Evolutionary conservation across 495 filamentous ascomycete genomes (phyloP).

Genomic region (Xylaria sp.): DNA sequence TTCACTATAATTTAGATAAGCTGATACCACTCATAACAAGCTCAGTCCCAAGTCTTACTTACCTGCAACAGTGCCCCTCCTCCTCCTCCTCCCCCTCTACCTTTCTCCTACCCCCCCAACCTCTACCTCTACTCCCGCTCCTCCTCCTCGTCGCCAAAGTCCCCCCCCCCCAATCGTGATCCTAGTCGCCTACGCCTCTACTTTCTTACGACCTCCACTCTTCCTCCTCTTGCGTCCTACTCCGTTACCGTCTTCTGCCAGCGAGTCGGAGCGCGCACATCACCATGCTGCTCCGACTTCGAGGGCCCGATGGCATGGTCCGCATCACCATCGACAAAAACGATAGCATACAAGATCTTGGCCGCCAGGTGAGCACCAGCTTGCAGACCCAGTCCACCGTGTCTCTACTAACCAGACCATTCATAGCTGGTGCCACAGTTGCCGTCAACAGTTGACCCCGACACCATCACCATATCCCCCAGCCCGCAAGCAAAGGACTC

Average conservation of each 20-base stretch:
- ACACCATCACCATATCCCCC: conserved; percentile 81
- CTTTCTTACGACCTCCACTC: not conserved
- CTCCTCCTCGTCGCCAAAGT: not conserved
- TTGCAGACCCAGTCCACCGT: not conserved
- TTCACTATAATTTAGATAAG: not conserved
- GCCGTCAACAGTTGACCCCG: conserved; percentile 68
- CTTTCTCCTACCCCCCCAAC: not conserved
- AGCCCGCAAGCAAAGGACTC: conserved; percentile 76
- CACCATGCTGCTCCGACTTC: conserved; percentile 72
- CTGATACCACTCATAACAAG: not conserved
- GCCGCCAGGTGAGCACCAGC: conserved; percentile 51
- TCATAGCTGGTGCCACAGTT: conserved; percentile 53
- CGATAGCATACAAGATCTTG: conserved; percentile 60
- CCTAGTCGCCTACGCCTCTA: no score
- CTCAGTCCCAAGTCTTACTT: not conserved
- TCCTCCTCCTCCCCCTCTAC: not conserved
- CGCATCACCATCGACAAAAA: conserved; percentile 68
- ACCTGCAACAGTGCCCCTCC: not conserved
- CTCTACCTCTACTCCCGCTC: not conserved
- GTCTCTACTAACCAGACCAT: not conserved
- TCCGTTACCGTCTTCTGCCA: not conserved
- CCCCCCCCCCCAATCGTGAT: not conserved
- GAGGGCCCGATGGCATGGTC: conserved; percentile 73
- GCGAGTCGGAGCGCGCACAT: not conserved
- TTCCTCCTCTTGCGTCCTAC: not conserved